These are phyloP conservation scores for Lumnitzera racemosa DNA, from an alignment of 345 rosid genomes.

Conservation along the genomic window DNA sequence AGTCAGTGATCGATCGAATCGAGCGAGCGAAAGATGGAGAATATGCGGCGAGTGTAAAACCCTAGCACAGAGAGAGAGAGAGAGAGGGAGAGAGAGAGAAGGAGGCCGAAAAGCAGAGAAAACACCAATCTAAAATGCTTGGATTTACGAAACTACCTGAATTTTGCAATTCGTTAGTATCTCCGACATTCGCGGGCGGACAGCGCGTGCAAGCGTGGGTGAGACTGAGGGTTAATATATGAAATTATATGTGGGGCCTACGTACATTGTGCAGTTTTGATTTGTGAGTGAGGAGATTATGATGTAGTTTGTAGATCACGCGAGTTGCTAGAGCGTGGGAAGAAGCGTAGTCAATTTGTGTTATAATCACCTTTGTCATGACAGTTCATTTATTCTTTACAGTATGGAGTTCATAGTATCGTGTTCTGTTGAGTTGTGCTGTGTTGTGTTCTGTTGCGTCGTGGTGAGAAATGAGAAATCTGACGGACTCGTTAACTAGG, in stretches of 20 bases:
- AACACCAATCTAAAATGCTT: neutral
- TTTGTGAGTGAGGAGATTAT: too few species aligned
- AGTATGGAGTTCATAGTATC: neutral
- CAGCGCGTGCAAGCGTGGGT: neutral
- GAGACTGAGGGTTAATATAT: too few species aligned
- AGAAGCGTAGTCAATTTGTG: neutral
- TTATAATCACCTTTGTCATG: neutral
- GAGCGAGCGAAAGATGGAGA: slow-evolving; percentile 1
- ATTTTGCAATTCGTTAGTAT: neutral
- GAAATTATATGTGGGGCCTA: too few species aligned
- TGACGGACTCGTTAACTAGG: too few species aligned
- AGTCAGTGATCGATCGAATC: slow-evolving; percentile 1
- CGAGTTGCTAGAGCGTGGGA: neutral
- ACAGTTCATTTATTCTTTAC: slow-evolving; percentile 13
- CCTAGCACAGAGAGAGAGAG: slow-evolving; percentile 8
- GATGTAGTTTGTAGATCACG: neutral
- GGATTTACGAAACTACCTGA: slow-evolving; percentile 2
- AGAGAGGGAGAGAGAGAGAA: neutral
- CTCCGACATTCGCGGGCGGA: neutral
- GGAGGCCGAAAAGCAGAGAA: neutral
- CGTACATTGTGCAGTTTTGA: too few species aligned
- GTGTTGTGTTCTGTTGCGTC: too few species aligned
- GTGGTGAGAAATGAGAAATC: too few species aligned
- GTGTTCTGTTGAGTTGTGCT: too few species aligned
- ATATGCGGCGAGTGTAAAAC: slow-evolving; percentile 12